These are phyloP conservation scores for Xylaria nigripes DNA, from an alignment of 495 filamentous ascomycete genomes.

Conservation along the genomic window DNA sequence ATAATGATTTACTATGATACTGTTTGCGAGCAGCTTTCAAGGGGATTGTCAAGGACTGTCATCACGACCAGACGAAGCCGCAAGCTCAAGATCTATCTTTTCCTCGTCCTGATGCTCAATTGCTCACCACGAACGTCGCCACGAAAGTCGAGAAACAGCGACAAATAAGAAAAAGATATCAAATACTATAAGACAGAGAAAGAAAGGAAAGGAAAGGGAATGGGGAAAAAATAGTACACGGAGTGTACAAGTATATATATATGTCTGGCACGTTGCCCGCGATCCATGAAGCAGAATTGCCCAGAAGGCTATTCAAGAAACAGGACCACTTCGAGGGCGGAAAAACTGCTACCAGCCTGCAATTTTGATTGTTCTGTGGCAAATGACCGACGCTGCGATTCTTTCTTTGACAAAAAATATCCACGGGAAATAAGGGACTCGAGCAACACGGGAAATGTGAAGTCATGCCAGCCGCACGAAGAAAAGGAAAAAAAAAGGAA, in stretches of 20 bases:
- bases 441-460: slow-evolving; percentile 43
- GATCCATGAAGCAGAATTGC: slow-evolving; percentile 38
- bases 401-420: slow-evolving; percentile 28
- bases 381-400: slow-evolving; percentile 37
- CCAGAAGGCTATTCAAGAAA: slow-evolving; percentile 25
- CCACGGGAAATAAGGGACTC: slow-evolving; percentile 28
- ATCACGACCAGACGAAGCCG: too few relatives aligned
- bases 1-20: not conserved
- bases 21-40: not conserved
- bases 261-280: slow-evolving; percentile 41
- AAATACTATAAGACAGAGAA: too few relatives aligned
- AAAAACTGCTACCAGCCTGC: slow-evolving; percentile 30
- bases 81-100: too few relatives aligned
- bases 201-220: too few relatives aligned
- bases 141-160: too few relatives aligned
- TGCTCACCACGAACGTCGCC: too few relatives aligned
- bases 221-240: not conserved
- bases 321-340: slow-evolving; percentile 34
- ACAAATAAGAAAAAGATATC: too few relatives aligned
- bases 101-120: too few relatives aligned
- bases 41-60: too few relatives aligned
- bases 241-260: not conserved
- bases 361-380: slow-evolving; percentile 42
- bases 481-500: slow-evolving; percentile 19
- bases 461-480: slow-evolving; percentile 36